Percentiles rank a stretch among this genome's conserved stretches.
Conservation (phyloP, 2,329 filamentous ascomycete species). For the Aaosphaeria arxii region DNA sequence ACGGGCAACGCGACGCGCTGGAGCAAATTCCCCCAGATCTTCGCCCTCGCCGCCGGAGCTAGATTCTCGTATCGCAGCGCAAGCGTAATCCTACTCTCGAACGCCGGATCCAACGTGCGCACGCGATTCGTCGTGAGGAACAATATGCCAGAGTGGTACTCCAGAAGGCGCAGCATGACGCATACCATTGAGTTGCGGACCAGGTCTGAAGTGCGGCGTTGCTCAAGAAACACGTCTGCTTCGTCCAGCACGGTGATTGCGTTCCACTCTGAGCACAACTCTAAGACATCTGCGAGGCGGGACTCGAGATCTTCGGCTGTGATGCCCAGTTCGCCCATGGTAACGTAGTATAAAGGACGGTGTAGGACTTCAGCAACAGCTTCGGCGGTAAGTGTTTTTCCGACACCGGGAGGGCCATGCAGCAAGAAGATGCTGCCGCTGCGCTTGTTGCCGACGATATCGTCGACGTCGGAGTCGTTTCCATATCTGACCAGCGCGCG, state of each 20-base stretch:
- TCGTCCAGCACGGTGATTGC: constrained; percentile 80
- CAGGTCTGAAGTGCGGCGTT: constrained; percentile 9
- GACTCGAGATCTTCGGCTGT: constrained; percentile 68
- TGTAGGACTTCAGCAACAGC: constrained; percentile 38
- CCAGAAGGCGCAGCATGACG: too few species aligned
- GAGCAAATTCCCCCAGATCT: too few species aligned
- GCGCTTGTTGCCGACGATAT: constrained; percentile 62
- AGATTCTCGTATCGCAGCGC: too few species aligned
- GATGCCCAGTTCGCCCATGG: constrained; percentile 72
- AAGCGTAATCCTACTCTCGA: too few species aligned
- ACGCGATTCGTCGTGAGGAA: too few species aligned
- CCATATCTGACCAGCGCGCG: constrained; percentile 74
- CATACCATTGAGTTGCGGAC: constrained; percentile 7
- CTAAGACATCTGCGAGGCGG: constrained; percentile 74
- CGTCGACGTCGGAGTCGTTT: constrained; percentile 78
- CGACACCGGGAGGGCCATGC: constrained; percentile 77
- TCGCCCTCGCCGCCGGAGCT: too few species aligned
- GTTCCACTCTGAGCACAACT: constrained; percentile 76
- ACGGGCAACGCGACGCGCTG: too few species aligned
- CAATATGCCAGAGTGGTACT: too few species aligned
- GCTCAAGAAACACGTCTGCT: constrained; percentile 32
- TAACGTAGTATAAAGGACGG: constrained; percentile 79
- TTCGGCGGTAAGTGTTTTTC: constrained; percentile 81
- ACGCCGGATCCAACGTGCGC: too few species aligned
- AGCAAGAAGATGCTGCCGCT: constrained; percentile 71